Conservation (phyloP, 352 stramenopile species). For the Peronospora farinosa region DNA sequence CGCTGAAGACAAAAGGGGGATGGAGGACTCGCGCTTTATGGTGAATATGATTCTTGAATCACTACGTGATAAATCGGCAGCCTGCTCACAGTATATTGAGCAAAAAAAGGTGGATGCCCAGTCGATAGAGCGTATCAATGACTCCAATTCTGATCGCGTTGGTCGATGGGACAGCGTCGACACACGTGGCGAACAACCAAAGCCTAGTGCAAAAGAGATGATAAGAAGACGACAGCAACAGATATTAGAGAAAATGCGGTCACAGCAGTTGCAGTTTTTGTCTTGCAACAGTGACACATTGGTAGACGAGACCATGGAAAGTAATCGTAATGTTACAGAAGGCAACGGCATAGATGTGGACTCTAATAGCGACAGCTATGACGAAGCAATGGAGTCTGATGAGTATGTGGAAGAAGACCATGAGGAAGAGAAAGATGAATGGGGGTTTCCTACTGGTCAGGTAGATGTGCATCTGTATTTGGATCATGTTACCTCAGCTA, state of each 20-base stretch:
- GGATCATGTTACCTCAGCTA: conserved; percentile 56
- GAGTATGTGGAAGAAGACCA: conserved; percentile 43
- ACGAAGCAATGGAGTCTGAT: conserved; percentile 31
- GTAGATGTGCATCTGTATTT: conserved; percentile 62
- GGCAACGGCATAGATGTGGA: conserved; percentile 3
- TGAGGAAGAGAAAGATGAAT: conserved; percentile 70
- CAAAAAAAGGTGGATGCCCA: conserved; percentile 9
- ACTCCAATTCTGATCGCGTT: conserved; percentile 2
- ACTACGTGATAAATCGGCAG: conserved; percentile 23
- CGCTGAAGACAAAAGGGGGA: conserved; percentile 9
- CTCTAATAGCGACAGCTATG: conserved; percentile 20
- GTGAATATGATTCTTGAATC: conserved; percentile 22
- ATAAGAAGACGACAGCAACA: conserved; percentile 56
- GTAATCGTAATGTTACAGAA: conserved; percentile 6
- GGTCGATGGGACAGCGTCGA: conserved; percentile 1
- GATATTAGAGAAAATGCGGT: conserved; percentile 66
- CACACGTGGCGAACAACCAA: conserved; percentile 14
- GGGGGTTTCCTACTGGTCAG: conserved; percentile 73
- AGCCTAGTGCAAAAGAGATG: conserved; percentile 45
- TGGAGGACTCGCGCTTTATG: conserved; percentile 25
- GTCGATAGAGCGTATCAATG: background rate
- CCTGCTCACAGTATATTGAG: conserved; percentile 23
- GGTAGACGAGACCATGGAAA: conserved; percentile 10
- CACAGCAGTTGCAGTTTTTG: conserved; percentile 69
- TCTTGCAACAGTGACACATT: conserved; percentile 35